phyloP scores from a whole-genome alignment of 2,329 filamentous ascomycete genomes.

The Clathrospora elynae region DNA sequence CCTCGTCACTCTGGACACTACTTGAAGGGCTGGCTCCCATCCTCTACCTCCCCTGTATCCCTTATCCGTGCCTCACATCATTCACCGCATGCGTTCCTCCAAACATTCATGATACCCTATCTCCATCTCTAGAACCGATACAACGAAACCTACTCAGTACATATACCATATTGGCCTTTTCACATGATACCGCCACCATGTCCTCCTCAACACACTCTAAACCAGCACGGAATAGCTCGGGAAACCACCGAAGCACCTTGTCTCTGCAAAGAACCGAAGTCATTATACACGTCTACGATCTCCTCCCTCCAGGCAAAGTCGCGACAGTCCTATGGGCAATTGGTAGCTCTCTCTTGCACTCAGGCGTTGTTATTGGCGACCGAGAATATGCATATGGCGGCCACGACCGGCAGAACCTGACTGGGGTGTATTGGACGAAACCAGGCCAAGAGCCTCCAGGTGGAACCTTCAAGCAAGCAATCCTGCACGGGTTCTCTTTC shows the following conservation, averaged over 20 bases:
- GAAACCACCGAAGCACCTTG: conserved; percentile 66
- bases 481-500: conserved; percentile 80
- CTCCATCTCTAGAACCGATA: too few species aligned
- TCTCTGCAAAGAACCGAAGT: conserved; percentile 75
- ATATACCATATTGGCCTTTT: conserved; percentile 10
- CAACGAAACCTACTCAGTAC: too few species aligned
- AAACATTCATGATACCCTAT: conserved; percentile 16
- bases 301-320: conserved; percentile 75
- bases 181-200: conserved; percentile 25
- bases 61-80: conserved; percentile 6
- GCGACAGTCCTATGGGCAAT: conserved; percentile 79
- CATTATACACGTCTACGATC: conserved; percentile 77
- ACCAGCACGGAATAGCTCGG: conserved; percentile 50
- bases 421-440: conserved; percentile 82
- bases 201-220: conserved; percentile 41
- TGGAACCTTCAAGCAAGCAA: conserved; percentile 74
- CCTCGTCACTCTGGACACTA: conserved; percentile 15
- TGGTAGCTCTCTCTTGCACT: conserved; percentile 78
- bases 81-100: conserved; percentile 11
- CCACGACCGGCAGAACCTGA: conserved; percentile 71
- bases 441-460: conserved; percentile 75
- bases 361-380: conserved; percentile 79
- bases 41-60: conserved; percentile 13
- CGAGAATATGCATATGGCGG: conserved; percentile 86
- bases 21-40: conserved; percentile 28